Evolutionary conservation across 2,329 filamentous ascomycete species (phyloP), one percentile per base, ranked within the genome.

Genomic region (Aspergillus udagawae): DNA sequence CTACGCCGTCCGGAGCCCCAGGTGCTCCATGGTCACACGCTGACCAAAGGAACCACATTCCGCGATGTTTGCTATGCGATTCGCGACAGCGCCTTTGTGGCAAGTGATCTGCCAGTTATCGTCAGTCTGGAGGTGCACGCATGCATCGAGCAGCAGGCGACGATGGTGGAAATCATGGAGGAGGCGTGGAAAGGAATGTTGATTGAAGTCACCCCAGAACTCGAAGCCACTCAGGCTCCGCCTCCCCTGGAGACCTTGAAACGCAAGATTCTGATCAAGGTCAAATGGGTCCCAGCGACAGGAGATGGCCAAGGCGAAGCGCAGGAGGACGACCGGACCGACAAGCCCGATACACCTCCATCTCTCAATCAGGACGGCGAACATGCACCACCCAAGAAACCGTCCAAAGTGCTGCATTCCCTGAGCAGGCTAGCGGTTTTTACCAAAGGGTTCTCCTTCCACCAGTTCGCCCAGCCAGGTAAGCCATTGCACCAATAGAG

Each of bases 161-260:
- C 89, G 52, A 97, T 97, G 90, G 92, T 96, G 10, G 84, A 90
- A 55, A 96, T 97, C 61, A 97, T 99, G 89, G 86, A 86, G 63
- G 86, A 96, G 64, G 88, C 90, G 62, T 99, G 92, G 92, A 83
- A 82, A 44, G 86, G 84, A 0, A 77, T 89, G 66, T 80, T 97
- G 5, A 80, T 97, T 10, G 86, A 91, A 77, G 41, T 81, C 76
- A 79, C 65, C 77, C 78, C 63, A 71, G 86, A 90, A 77, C 42
- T 80, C 75, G 79, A 64, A 79, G 78, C 62, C 73, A 84, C 65
- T 14, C 61, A 78, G 8, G 65, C 73, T 4, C 82, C 93, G 27
- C 88, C 90, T 0, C 82, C 85, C 32, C 86, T 96, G 0, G 84
- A 84, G 14, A 85, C 91, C 12, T 75, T 97, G 52, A 82, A 82